Conservation (phyloP, 257 asterid genomes). For the Solanum lycopersicoides region DNA sequence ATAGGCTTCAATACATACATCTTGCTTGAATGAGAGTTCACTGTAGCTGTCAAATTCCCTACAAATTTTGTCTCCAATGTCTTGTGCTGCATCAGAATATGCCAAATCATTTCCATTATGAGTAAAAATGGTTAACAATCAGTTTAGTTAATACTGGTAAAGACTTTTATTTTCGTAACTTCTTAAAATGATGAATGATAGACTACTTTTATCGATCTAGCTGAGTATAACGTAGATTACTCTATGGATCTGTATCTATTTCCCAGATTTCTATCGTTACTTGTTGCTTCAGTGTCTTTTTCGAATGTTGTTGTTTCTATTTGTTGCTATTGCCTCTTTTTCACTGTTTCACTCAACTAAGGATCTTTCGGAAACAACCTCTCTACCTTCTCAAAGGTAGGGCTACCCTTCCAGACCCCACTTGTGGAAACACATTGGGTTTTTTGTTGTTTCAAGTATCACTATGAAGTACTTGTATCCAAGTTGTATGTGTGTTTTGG, state of each 20-base stretch:
- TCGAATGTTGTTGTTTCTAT: background rate
- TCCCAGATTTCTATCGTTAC: background rate
- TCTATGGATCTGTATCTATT: background rate
- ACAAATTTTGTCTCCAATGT: constrained; percentile 43
- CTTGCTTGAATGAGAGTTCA: constrained; percentile 67
- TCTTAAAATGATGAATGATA: background rate
- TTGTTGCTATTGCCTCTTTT: background rate
- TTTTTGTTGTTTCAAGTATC: background rate
- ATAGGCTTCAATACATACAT: constrained; percentile 63
- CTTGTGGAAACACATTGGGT: background rate
- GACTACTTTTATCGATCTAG: background rate
- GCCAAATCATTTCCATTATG: background rate
- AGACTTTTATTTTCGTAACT: background rate
- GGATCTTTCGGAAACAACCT: background rate
- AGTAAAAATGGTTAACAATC: background rate
- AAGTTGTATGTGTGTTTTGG: background rate
- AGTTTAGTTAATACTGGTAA: background rate
- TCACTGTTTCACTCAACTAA: background rate
- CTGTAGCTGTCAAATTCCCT: constrained; percentile 55
- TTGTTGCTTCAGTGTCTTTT: background rate
- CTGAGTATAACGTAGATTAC: background rate
- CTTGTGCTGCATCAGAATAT: constrained; percentile 45
- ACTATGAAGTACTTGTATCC: background rate
- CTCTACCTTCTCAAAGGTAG: background rate
- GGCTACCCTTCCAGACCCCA: background rate